Percentiles rank a stretch among this genome's conserved stretches.
Conservation (phyloP, 2,329 filamentous ascomycete genomes). For the Madurella fahalii region DNA sequence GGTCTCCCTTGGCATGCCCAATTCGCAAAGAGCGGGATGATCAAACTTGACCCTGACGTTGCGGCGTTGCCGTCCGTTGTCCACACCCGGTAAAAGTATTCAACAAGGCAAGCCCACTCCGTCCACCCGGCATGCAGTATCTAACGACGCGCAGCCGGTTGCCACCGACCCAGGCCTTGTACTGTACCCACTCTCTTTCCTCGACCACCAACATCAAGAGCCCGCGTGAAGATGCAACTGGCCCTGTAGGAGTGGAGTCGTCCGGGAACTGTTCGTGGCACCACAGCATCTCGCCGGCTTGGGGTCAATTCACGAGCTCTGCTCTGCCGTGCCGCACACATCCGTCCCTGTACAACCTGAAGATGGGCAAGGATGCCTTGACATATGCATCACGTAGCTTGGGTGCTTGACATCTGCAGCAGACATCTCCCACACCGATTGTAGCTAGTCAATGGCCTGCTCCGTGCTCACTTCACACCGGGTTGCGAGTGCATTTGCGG, state of each 20-base stretch:
- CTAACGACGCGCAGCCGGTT: not conserved
- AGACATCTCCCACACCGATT: not conserved
- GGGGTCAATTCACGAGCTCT: too few relatives aligned
- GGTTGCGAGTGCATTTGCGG: not conserved
- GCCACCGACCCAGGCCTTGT: not conserved
- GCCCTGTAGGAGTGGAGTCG: not conserved
- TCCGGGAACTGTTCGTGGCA: not conserved
- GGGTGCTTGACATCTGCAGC: not conserved
- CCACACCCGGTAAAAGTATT: too few relatives aligned
- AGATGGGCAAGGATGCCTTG: not conserved
- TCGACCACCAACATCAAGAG: not conserved
- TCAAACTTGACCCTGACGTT: not conserved
- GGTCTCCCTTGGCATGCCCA: not conserved
- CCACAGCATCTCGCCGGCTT: not conserved
- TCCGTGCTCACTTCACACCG: not conserved
- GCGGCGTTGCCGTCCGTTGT: too few relatives aligned
- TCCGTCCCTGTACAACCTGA: not conserved
- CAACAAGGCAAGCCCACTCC: too few relatives aligned
- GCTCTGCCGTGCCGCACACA: not conserved
- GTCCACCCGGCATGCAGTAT: not conserved
- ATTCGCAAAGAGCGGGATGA: not conserved
- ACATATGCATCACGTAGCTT: not conserved
- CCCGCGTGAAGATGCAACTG: not conserved
- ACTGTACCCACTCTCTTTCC: not conserved
- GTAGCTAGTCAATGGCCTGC: not conserved